These are phyloP conservation scores for Collybia sordida DNA, from an alignment of 768 basidiomycete genomes.

Conservation along the genomic window DNA sequence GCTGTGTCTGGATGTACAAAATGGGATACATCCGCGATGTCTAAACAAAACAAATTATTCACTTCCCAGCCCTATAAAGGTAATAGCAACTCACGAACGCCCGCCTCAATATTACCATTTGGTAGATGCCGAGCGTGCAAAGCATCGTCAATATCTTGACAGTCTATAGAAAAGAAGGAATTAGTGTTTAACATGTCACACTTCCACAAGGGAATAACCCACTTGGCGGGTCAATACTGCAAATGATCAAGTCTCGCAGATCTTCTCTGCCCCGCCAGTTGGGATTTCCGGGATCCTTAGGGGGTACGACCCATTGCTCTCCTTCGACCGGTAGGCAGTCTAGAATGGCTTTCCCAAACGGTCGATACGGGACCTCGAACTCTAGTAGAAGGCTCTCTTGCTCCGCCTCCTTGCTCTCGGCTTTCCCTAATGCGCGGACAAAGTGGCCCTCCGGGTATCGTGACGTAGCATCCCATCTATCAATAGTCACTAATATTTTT, in stretches of 20 bases:
- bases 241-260: conserved; percentile 80
- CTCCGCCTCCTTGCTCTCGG: conserved; percentile 94
- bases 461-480: conserved; percentile 85
- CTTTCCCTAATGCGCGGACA: conserved; percentile 87
- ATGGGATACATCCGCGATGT: conserved; percentile 97
- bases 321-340: conserved; percentile 90
- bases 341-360: conserved; percentile 94
- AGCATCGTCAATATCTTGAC: conserved; percentile 98
- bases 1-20: conserved; percentile 92
- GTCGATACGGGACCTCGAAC: conserved; percentile 93
- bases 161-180: conserved; percentile 46
- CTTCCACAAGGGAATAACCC: conserved; percentile 5
- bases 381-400: conserved; percentile 92
- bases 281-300: conserved; percentile 46
- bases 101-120: conserved; percentile 95
- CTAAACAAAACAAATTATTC: conserved; percentile 35
- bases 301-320: conserved; percentile 89
- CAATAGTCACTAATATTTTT: conserved; percentile 95
- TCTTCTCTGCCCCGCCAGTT: conserved; percentile 87
- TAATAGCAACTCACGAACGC: conserved; percentile 80
- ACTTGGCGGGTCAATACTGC: conserved; percentile 98
- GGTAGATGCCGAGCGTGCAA: conserved; percentile 85
- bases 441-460: conserved; percentile 98
- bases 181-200: neutral
- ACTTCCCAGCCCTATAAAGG: neutral